phyloP scores from a whole-genome alignment of 805 yeast species.

The Saturnispora sekii region DNA sequence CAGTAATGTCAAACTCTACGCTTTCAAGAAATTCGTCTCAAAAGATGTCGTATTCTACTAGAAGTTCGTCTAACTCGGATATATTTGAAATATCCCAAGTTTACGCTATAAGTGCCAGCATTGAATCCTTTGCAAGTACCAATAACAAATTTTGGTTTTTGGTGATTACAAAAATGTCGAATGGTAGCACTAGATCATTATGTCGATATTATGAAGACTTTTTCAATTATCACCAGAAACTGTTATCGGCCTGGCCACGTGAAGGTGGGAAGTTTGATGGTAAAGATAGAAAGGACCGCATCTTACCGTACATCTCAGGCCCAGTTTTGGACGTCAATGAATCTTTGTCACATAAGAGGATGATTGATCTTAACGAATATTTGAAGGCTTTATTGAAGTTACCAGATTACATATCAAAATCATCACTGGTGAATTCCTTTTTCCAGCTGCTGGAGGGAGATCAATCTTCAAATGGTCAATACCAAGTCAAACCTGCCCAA shows the following conservation, averaged over 20 bases:
- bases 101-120: conserved; percentile 52
- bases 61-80: background rate
- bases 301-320: conserved; percentile 91
- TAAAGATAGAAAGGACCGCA: conserved; percentile 67
- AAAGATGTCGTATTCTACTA: background rate
- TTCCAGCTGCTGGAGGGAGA: conserved; percentile 64
- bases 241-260: conserved; percentile 75
- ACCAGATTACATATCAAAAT: conserved; percentile 68
- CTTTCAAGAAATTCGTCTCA: conserved; percentile 3
- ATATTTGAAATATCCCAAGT: conserved; percentile 8
- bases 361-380: conserved; percentile 45
- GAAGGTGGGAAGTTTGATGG: conserved; percentile 81
- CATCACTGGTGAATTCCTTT: conserved; percentile 56
- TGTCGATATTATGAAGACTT: conserved; percentile 93
- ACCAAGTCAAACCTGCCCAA: conserved; percentile 16
- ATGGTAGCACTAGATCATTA: conserved; percentile 60
- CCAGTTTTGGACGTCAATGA: conserved; percentile 90
- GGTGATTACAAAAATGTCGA: conserved; percentile 53
- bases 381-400: conserved; percentile 49
- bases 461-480: conserved; percentile 30
- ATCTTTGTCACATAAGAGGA: conserved; percentile 41
- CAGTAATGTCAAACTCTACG: background rate
- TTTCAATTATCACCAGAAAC: conserved; percentile 80
- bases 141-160: conserved; percentile 87
- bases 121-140: conserved; percentile 70